Base-by-base conservation (phyloP, 495 filamentous ascomycete species). In the Lindgomyces ingoldianus region DNA sequence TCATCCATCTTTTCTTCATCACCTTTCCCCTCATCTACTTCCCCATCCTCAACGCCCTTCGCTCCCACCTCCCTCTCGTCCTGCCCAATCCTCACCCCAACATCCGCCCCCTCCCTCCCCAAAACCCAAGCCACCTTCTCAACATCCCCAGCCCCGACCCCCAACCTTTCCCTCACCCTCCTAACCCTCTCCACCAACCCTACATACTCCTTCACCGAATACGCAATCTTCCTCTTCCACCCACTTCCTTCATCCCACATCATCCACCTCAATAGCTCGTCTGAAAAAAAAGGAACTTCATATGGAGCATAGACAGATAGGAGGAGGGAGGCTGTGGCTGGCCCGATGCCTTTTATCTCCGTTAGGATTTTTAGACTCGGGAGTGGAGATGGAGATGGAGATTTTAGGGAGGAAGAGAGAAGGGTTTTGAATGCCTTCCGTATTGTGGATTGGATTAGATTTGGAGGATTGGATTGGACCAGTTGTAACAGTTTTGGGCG, bases 251-350 rank as follows among this genome's bases (percentile, higher is more conserved):
- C 29, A 10, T 83, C 45, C 73, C 74, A 66, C 69, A 70, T 72
- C 79, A 83, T 14, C 87, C 87, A 92, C 59, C 85, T 79, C 71
- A 83, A 91, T 21, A 84, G 77, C 75, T 92, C 89, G 65, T 93
- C 89, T 26, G 86, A 87, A 75, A 89, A 92, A 73, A 91, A 93
- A 0, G 89, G 84, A 11, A 87, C 78, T 19, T 80, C 75, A 0
- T 77, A 70, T 0, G 80, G 75, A n/a, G 86, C 81, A 55, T 80
- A 79, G 3, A 86, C 80, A 0, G 87, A 83, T 1, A 92, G 79
- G 1, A 92, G 74, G 24, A 93, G 77, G 1, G 87, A 90, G 0
- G 87, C 88, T 0, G 89, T 91, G 6, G 90, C 89, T 25, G 85
- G 84, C 0, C 90, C 90, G 50, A 92, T 81, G 44, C 89, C 90